Conservation (phyloP, 768 basidiomycete species). For the Kwoniella dendrophila region DNA sequence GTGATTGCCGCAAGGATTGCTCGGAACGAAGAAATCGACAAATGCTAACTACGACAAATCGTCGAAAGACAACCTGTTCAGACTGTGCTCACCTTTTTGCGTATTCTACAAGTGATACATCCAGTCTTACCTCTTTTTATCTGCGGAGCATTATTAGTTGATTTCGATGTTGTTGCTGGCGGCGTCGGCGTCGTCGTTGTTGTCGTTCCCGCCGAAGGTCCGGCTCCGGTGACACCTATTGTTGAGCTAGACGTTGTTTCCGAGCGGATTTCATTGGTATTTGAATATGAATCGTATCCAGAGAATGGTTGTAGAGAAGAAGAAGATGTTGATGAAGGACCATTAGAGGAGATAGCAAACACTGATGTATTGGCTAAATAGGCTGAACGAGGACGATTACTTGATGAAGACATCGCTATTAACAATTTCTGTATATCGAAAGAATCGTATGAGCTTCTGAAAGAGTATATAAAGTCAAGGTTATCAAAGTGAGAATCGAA, state of each 20-base stretch:
- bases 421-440: no score
- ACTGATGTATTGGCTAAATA: slow-evolving; percentile 5
- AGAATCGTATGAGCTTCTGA: no score
- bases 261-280: not conserved
- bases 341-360: not conserved
- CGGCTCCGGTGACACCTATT: no score
- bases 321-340: not conserved
- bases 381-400: not conserved
- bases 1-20: no score
- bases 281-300: not conserved
- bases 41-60: no score
- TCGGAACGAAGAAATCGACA: no score
- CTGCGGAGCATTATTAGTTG: not conserved
- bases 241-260: not conserved
- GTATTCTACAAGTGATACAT: slow-evolving; percentile 14
- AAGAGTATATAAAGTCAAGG: no score
- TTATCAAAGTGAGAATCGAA: no score
- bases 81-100: slow-evolving; percentile 3
- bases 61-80: not conserved
- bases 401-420: not conserved
- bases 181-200: no score
- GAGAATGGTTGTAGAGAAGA: not conserved
- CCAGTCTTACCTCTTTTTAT: slow-evolving; percentile 9
- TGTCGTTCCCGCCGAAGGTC: no score
- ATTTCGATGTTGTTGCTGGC: not conserved